Conservation (phyloP, 2,329 filamentous ascomycete species). For the Cercospora sp. region DNA sequence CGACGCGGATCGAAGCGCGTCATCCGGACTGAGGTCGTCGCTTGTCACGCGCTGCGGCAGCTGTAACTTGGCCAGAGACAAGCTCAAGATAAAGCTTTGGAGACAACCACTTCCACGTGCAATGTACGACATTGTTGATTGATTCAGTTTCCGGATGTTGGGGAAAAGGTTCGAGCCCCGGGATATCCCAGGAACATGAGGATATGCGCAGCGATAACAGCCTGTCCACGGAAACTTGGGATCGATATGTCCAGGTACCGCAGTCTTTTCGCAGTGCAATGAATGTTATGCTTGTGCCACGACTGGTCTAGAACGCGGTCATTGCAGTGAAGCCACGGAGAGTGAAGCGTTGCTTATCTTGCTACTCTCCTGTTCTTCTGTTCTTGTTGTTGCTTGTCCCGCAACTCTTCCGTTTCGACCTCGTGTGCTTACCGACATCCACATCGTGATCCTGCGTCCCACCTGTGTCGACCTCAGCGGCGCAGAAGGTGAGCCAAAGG, state of each 20-base stretch:
- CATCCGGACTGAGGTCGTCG: too few species aligned
- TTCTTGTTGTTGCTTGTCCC: neutral
- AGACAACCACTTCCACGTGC: neutral
- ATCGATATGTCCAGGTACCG: neutral
- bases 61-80: neutral
- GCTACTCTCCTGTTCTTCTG: neutral
- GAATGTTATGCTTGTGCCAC: neutral
- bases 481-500: neutral
- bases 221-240: neutral
- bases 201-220: neutral
- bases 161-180: neutral
- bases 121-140: neutral
- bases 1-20: too few species aligned
- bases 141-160: neutral
- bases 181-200: neutral
- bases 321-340: neutral
- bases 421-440: neutral
- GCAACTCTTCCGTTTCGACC: neutral
- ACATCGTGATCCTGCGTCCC: neutral
- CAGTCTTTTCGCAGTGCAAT: neutral
- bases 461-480: constrained; percentile 1
- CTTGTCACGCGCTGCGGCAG: neutral
- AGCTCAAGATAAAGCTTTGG: neutral
- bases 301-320: neutral
- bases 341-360: neutral